Conservation (phyloP, 306 rosid species). For the Myrica gale region DNA sequence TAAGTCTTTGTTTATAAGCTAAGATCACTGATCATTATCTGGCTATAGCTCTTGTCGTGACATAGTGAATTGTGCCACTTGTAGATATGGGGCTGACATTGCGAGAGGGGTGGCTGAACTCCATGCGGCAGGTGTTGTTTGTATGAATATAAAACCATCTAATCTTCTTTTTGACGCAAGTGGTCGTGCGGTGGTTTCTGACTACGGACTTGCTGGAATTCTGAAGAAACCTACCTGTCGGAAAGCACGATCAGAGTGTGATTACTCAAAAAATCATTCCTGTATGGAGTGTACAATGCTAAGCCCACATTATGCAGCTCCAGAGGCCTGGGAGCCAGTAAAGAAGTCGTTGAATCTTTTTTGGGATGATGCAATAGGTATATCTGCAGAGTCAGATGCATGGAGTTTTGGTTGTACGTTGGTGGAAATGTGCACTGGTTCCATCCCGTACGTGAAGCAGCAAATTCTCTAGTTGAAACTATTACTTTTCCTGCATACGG, state of each 20-base stretch:
- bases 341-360: constrained; percentile 80
- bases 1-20: not conserved
- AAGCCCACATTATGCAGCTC: constrained; percentile 93
- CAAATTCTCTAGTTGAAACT: constrained; percentile 38
- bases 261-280: constrained; percentile 77
- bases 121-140: constrained; percentile 93
- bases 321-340: constrained; percentile 99
- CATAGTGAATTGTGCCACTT: constrained; percentile 32
- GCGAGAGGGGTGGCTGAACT: constrained; percentile 98
- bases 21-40: constrained; percentile 1
- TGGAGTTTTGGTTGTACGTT: constrained; percentile 99
- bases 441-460: constrained; percentile 88
- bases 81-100: constrained; percentile 95
- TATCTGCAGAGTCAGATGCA: constrained; percentile 95
- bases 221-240: constrained; percentile 87
- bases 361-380: constrained; percentile 97
- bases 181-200: constrained; percentile 93
- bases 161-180: constrained; percentile 86
- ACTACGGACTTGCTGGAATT: constrained; percentile 94
- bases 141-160: constrained; percentile 98
- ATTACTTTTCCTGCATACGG: constrained; percentile 23
- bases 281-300: constrained; percentile 99
- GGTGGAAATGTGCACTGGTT: constrained; percentile 99
- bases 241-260: constrained; percentile 79
- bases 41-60: constrained; percentile 25